These are phyloP conservation scores for Cardamine chenopodiifolia DNA, from an alignment of 345 rosid species.

Conservation along the genomic window DNA sequence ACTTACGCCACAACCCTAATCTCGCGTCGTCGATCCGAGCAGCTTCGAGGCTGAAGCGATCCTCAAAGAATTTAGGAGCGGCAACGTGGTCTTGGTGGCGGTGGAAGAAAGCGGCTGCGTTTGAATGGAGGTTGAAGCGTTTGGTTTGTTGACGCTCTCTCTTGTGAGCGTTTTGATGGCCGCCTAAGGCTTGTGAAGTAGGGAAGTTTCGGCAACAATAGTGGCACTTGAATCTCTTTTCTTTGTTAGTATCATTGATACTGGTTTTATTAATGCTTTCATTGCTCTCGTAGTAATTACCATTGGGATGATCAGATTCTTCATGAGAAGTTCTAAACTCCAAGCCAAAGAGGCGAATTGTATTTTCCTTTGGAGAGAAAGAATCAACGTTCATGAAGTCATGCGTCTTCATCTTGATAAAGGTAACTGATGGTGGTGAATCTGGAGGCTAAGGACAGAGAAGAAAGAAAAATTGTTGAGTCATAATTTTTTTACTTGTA, in stretches of 20 bases:
- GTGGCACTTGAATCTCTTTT: conserved; percentile 51
- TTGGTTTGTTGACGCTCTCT: conserved; percentile 55
- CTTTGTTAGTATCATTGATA: conserved; percentile 29
- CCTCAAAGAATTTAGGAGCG: conserved; percentile 19
- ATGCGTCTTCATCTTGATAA: conserved; percentile 43
- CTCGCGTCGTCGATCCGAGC: conserved; percentile 17
- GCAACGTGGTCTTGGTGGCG: conserved; percentile 26
- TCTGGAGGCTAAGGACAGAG: not conserved
- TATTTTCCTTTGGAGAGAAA: conserved; percentile 52
- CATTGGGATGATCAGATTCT: conserved; percentile 26
- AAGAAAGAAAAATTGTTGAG: conserved; percentile 9
- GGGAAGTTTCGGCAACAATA: conserved; percentile 49
- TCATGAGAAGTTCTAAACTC: conserved; percentile 51
- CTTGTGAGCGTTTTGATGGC: conserved; percentile 64
- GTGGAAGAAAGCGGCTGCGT: conserved; percentile 30
- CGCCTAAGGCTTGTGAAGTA: conserved; percentile 60
- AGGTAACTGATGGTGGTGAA: not conserved
- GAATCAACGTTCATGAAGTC: conserved; percentile 70
- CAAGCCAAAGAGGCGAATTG: conserved; percentile 69
- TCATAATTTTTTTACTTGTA: conserved; percentile 3
- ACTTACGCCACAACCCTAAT: conserved; percentile 40
- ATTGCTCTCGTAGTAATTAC: not conserved
- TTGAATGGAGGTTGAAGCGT: conserved; percentile 45
- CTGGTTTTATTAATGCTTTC: conserved; percentile 7
- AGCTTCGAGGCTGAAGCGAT: conserved; percentile 21